phyloP scores from a whole-genome alignment of 2,329 filamentous ascomycete species.

The Lachnellula subtilissima region DNA sequence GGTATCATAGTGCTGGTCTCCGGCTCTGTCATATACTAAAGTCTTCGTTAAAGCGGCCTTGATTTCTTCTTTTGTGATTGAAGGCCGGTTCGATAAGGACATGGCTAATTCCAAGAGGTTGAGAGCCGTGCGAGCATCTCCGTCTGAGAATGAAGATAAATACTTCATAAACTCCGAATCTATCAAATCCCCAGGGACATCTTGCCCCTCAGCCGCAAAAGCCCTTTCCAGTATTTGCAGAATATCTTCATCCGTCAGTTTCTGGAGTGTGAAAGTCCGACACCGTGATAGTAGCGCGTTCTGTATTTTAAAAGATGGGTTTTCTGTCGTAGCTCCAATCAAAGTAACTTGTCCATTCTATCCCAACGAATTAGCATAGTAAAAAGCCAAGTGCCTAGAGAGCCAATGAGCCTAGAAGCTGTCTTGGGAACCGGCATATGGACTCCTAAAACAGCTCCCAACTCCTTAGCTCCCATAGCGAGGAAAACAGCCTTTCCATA shows the following conservation, averaged over 20 bases:
- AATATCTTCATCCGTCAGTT: constrained; percentile 69
- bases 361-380: too few species aligned
- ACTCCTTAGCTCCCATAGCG: too few species aligned
- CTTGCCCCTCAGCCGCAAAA: constrained; percentile 52
- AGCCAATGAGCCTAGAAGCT: too few species aligned
- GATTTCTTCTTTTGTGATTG: constrained; percentile 69
- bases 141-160: constrained; percentile 81
- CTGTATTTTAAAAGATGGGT: constrained; percentile 90
- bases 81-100: constrained; percentile 60
- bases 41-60: constrained; percentile 85
- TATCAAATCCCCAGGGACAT: constrained; percentile 51
- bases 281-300: constrained; percentile 83
- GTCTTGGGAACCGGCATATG: too few species aligned
- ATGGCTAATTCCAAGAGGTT: constrained; percentile 90
- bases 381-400: too few species aligned
- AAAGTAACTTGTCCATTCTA: constrained; percentile 76
- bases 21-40: constrained; percentile 87
- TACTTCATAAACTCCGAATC: constrained; percentile 75
- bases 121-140: constrained; percentile 86
- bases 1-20: constrained; percentile 96
- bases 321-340: constrained; percentile 94
- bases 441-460: too few species aligned
- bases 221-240: constrained; percentile 72
- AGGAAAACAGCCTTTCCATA: too few species aligned
- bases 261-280: constrained; percentile 79